These are phyloP conservation scores for Xylariaceae sp. DNA, from an alignment of 2,329 filamentous ascomycete genomes.

Conservation along the genomic window DNA sequence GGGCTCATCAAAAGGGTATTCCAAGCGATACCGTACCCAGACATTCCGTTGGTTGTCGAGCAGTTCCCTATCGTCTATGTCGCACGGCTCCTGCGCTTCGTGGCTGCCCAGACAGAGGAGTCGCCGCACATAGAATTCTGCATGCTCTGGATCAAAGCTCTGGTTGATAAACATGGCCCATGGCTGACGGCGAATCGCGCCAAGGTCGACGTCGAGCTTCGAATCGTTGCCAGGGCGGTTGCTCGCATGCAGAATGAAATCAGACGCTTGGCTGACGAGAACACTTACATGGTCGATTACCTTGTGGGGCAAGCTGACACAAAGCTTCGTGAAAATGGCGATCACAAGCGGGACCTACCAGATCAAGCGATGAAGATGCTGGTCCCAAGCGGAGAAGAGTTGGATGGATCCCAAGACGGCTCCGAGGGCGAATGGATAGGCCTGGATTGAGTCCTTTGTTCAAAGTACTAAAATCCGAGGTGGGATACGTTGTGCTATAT, in stretches of 20 bases:
- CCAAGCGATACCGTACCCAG: constrained; percentile 68
- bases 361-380: constrained; percentile 23
- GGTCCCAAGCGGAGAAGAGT: constrained; percentile 14
- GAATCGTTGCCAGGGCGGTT: constrained; percentile 76
- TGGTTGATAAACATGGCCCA: constrained; percentile 75
- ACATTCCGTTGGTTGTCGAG: constrained; percentile 72
- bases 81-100: constrained; percentile 75
- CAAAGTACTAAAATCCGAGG: too few relatives aligned
- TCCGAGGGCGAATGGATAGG: constrained; percentile 31
- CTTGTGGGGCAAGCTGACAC: constrained; percentile 49
- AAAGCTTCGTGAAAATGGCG: constrained; percentile 12
- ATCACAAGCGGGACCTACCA: constrained; percentile 8
- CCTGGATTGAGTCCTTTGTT: constrained; percentile 17
- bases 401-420: constrained; percentile 18
- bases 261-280: constrained; percentile 77
- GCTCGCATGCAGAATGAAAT: constrained; percentile 77
- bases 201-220: constrained; percentile 76
- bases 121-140: constrained; percentile 94
- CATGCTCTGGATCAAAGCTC: constrained; percentile 81
- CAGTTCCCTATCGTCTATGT: constrained; percentile 83
- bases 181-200: constrained; percentile 77
- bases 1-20: constrained; percentile 80
- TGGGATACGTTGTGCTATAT: too few relatives aligned
- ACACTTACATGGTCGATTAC: constrained; percentile 84
- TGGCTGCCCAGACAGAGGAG: constrained; percentile 81